Evolutionary conservation across 177 flowering plant species (phyloP), one percentile per base, ranked within the genome.

Genomic region (Vitis hybrid): DNA sequence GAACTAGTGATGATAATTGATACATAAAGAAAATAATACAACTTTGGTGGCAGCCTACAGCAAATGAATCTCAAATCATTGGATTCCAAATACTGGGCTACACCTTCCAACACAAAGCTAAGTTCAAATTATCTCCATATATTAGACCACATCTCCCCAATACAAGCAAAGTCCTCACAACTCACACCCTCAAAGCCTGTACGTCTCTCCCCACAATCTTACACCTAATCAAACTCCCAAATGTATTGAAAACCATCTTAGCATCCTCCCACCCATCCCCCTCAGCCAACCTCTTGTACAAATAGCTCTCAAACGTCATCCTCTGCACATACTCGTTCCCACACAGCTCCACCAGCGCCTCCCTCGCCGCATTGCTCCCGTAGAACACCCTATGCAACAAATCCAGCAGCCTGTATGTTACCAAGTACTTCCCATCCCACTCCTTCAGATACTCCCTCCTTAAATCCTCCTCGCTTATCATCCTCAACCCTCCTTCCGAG

Each of bases 261-360:
- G 81, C 79, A 76, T 91, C 92, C 70, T 86, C 85, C 83, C 78
- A 78, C 54, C 80, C 40, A 65, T 84, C 70, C 10, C 95, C 91
- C 1, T 60, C 69, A 1, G 89, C 91, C 67, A 93, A 52, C 63
- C 34, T 86, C 92, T 93, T 93, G 56, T 93, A 93, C 86, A 93
- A 66, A 62, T 90, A 91, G 69, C 98, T 93, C 68, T 91, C 89
- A 65, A 93, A 88, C 0, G 93, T 87, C 95, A 91, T 87, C 15
- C 89, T 66, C 72, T 91, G 97, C 77, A 91, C 92, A 48, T 89
- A 91, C 69, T 88, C 91, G 62, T 81, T 69, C 61, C 87, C 89
- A 64, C 98, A 93, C 68, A 90, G 51, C 87, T 91, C 97, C 75
- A 93, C 97, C 82, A 92, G 66, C 2, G 92, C 97, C 70, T 93